phyloP scores from a whole-genome alignment of 1,139 yeast species.

The Geotrichum phurueaensis region DNA sequence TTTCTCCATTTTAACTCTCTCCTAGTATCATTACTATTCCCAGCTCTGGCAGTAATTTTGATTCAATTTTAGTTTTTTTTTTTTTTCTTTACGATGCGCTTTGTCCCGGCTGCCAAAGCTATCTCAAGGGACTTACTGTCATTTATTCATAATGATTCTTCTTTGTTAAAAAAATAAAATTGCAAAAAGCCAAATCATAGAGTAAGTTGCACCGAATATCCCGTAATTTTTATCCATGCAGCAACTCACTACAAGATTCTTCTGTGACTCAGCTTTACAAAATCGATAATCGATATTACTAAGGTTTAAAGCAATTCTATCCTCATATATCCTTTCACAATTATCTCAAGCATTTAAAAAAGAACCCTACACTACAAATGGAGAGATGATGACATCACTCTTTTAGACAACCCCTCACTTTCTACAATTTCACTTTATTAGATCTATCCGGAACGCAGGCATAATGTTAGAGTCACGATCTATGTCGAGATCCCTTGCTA shows the following conservation, averaged over 20 bases:
- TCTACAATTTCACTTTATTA: no score
- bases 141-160: conserved; percentile 25
- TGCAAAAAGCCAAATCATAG: conserved; percentile 20
- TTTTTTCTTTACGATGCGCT: conserved; percentile 44
- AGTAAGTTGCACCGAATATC: conserved; percentile 36
- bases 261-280: conserved; percentile 54
- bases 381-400: conserved; percentile 55
- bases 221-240: conserved; percentile 50
- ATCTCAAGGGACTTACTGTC: conserved; percentile 38
- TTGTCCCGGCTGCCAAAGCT: conserved; percentile 40
- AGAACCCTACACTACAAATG: conserved; percentile 53
- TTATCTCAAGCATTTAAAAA: conserved; percentile 48
- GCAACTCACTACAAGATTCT: conserved; percentile 57
- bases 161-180: conserved; percentile 31
- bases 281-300: conserved; percentile 58
- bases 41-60: no score
- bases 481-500: no score
- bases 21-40: no score
- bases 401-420: conserved; percentile 46
- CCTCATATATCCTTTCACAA: conserved; percentile 47
- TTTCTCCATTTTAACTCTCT: no score
- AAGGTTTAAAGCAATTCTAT: conserved; percentile 56
- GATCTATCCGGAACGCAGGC: no score
- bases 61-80: conserved; percentile 40
- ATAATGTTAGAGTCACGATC: no score